phyloP scores from a whole-genome alignment of 495 filamentous ascomycete species.

The Cercophora scortea region DNA sequence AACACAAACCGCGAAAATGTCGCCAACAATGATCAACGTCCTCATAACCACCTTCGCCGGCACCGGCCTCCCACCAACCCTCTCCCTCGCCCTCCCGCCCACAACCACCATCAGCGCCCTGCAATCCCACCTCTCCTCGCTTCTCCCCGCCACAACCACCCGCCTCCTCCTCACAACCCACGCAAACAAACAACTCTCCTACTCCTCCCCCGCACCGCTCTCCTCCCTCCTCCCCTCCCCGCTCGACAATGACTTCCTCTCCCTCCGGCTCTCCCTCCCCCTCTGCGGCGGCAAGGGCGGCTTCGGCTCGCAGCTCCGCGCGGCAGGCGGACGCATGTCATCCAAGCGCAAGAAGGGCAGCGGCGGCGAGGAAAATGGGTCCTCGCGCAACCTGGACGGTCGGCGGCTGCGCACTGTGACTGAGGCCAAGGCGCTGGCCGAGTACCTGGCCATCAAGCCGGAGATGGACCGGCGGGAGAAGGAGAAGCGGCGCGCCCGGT shows the following conservation, averaged over 20 bases:
- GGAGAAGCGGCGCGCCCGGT: conserved; percentile 69
- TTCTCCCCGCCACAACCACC: conserved; percentile 46
- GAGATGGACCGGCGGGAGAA: conserved; percentile 93
- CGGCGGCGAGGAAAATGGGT: conserved; percentile 70
- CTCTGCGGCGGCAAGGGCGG: conserved; percentile 91
- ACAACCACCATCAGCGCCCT: conserved; percentile 61
- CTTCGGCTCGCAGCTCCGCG: conserved; percentile 93
- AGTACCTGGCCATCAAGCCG: conserved; percentile 91
- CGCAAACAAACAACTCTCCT: conserved; percentile 61
- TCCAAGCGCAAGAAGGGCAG: conserved; percentile 79
- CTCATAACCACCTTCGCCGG: conserved; percentile 78
- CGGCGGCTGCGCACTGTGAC: conserved; percentile 83
- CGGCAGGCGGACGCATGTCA: conserved; percentile 95
- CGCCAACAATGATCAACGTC: conserved; percentile 59
- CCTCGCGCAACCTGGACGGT: conserved; percentile 88
- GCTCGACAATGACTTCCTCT: conserved; percentile 55
- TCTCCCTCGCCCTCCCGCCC: conserved; percentile 60
- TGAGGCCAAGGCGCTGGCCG: conserved; percentile 88
- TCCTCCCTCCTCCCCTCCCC: conserved; percentile 44
- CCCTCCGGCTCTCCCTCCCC: conserved; percentile 66
- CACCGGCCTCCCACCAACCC: conserved; percentile 68
- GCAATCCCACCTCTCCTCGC: conserved; percentile 49
- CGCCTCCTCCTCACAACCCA: conserved; percentile 74
- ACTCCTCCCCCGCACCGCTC: conserved; percentile 37
- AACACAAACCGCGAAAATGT: conserved; percentile 18